phyloP scores from a whole-genome alignment of 2,329 filamentous ascomycete genomes.

The Botrytis aclada region DNA sequence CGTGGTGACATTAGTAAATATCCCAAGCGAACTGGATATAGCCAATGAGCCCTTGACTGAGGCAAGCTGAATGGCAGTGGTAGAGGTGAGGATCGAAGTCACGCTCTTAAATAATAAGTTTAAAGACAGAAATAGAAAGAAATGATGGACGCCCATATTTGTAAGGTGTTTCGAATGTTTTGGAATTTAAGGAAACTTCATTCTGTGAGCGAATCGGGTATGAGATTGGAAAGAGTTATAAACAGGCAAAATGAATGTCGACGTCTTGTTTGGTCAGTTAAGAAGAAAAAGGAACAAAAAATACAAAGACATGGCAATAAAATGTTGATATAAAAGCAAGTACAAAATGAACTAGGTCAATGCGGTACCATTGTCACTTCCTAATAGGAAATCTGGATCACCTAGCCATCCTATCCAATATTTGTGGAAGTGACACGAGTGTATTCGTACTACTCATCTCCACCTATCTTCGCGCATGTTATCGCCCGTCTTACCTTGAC shows the following conservation, averaged over 20 bases:
- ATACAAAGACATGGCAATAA: background rate
- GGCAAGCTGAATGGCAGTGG: background rate
- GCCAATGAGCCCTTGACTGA: background rate
- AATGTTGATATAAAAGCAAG: conserved; percentile 4
- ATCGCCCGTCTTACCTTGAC: background rate
- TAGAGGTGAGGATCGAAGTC: background rate
- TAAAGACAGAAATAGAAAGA: conserved; percentile 1
- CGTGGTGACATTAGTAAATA: background rate
- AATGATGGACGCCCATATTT: background rate
- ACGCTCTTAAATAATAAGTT: background rate
- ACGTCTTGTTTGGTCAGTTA: background rate
- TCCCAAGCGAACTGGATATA: background rate
- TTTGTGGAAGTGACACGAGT: background rate
- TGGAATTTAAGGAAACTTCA: conserved; percentile 1
- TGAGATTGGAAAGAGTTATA: background rate
- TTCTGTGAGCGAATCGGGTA: background rate
- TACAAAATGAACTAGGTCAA: background rate
- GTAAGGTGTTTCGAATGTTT: background rate
- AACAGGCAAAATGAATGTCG: background rate
- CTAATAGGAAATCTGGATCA: background rate
- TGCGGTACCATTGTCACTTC: background rate
- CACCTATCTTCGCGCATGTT: background rate
- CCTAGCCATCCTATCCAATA: background rate
- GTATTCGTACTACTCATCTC: background rate
- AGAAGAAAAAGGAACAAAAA: background rate